Base-by-base conservation (phyloP, 371 early-diverging fungal genomes). In the Apophysomyces variabilis region DNA sequence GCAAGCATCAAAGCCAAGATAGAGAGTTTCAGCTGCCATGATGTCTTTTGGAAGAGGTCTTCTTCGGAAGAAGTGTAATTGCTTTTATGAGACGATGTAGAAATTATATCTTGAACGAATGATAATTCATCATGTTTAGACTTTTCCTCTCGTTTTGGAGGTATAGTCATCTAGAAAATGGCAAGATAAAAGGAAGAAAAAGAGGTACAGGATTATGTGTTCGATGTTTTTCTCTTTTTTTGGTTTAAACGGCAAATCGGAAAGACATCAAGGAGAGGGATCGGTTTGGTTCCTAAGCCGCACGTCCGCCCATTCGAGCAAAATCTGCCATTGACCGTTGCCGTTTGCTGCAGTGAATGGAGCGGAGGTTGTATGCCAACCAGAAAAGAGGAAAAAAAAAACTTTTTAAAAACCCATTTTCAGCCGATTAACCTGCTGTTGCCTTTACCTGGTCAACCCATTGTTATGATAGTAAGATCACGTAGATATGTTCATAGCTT, bases 1-100 rank as follows among this genome's bases (percentile, higher is more conserved):
- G 66, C 47, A 45, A 72, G 72, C 72, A 72, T 72, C 39, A 65
- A 68, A 3, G 65, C 18, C 35, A 72, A 43, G 35, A 72, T 65
- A 5, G 64, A 21, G 4, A 61, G 4, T 39, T 71, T 71, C n/a
- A 67, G 45, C 21, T 39, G 66, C 67, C 67, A 67, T 37, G 67
- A 61, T 5, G 54, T 21, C 4, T 50, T 50, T 26, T 32, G 18
- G 21, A 50, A 21, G 7, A 18, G 18, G 6, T 50, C 54, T 21
- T 50, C 21, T 50, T 50, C 54, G 9, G 54, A 21, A 4, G 21
- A n/a, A 9, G 54, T 7, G 7, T 47, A 7, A n/a, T 47, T 47
- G 16, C n/a, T 7, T 18, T 13, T n/a, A 41, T 41, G 41, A 3
- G 54, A 18, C 7, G 54, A 18, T 18, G 54, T 16, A 21, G 21